Base-by-base conservation (phyloP, 2,329 filamentous ascomycete species). In the Pseudopithomyces chartarum region DNA sequence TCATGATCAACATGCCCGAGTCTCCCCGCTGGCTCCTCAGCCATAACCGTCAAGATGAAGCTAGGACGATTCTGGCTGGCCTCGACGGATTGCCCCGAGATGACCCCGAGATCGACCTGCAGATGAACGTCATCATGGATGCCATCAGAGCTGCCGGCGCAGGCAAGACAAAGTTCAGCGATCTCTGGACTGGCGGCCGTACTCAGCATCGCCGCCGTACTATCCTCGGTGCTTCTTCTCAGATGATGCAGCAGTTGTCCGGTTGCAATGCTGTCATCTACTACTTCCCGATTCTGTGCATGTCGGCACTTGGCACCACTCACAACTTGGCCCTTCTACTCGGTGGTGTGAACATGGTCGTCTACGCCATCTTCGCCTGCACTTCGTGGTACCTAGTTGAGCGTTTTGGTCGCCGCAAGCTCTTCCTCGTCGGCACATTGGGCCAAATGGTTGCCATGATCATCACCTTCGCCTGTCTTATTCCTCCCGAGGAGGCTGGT, bases 341-440 rank as follows among this genome's bases (percentile, higher is more conserved):
- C 3, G 77, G 77, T 51, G 78, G 78, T 52, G 76, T 84, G 40
- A 84, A 84, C 74, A 83, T 84, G 82, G 73, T 83, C 34, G 77
- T 84, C 22, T 85, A 85, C 67, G 70, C 81, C 52, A 78, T 84
- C 59, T 85, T 84, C 59, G 83, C 84, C 1, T 81, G 81, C 1
- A 76, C 84, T 1, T 88, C 88, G 2, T 85, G 87, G 84, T 86
- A 86, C 70, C 74, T 85, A 46, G 84, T 90, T 43, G 87, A 90
- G 73, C 83, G 84, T 3, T 82, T 89, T 3, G 88, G 78, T 20
- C 75, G 78, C 45, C 71, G 77, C 47, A 78, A 78, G 67, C 70
- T 80, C 5, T 79, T 77, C 67, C 58, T 79, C 13, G 70, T 73
- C 38, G 78, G 77, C 32, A 78, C 76, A 17, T 67, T 78, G 32